Base-by-base conservation (phyloP, 768 basidiomycete species). In the Lyophyllum atratum region DNA sequence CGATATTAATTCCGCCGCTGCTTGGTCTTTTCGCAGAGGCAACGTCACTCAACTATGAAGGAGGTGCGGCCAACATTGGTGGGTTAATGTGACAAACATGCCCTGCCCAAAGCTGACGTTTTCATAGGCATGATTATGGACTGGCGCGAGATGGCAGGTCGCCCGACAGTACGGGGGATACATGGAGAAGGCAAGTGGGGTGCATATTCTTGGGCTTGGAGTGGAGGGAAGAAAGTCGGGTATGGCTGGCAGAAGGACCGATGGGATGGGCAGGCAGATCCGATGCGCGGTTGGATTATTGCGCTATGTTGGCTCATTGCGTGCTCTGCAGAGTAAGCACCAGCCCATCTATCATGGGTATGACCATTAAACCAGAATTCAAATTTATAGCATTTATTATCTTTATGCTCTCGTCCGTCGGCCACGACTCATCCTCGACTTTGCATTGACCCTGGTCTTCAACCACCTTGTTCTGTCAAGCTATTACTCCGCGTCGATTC, bases 351-450 rank as follows among this genome's bases (percentile, higher is more conserved):
- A 26, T 53, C 9, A 60, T 39, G 53, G 22, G 24, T 12, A 22
- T 17, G 44, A 29, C 53, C 7, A 17, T 45, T 49, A 4, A 26
- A 49, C 54, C 55, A 29, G 54, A 44, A 46, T 58, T 78, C 4
- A 40, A 9, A 10, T 46, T 54, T 54, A 44, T 59, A 80, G 80
- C 65, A 80, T 96, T 52, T 89, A 88, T 67, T 95, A 88, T 68
- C 79, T 98, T 9, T 98, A 92, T 73, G 80, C 83, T 59, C 80
- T 99, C 66, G 81, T 99, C 70, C 89, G 94, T 46, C 84, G 93
- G 46, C 97, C 97, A 34, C 92, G 96, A 21, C 83, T 96, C 64
- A 90, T 98, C 67, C 87, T 99, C 64, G 97, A 99, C 75, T 97
- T 97, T 73, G 81, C 93, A 9, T 71, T 96, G 58, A 98, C 97